These are phyloP conservation scores for Coniochaeta sp. DNA, from an alignment of 2,329 filamentous ascomycete genomes.

Conservation along the genomic window DNA sequence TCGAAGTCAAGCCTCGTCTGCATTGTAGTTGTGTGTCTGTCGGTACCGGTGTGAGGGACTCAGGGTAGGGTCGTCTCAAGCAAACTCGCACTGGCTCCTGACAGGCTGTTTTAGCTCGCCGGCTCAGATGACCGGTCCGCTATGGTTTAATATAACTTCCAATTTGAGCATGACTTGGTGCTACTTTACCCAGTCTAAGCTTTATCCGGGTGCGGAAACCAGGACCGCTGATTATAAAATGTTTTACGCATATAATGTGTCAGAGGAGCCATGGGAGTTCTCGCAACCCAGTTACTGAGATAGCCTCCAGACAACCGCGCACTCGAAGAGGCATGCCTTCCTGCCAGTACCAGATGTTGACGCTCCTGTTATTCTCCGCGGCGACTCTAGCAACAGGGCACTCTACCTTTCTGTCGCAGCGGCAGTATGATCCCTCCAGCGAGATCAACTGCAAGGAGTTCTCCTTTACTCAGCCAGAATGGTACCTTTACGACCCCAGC, in stretches of 20 bases:
- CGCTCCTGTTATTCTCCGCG: background rate
- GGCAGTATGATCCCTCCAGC: constrained; percentile 2
- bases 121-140: too few relatives aligned
- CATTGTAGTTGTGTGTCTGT: too few relatives aligned
- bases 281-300: background rate
- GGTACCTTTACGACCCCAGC: constrained; percentile 10
- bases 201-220: background rate
- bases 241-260: background rate
- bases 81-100: too few relatives aligned
- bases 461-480: constrained; percentile 11
- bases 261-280: background rate
- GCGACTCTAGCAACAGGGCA: background rate
- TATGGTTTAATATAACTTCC: background rate
- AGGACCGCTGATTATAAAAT: background rate
- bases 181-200: background rate
- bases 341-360: background rate
- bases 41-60: too few relatives aligned
- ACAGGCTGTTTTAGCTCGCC: too few relatives aligned
- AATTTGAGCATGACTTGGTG: background rate
- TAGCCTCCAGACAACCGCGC: too few relatives aligned
- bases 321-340: too few relatives aligned
- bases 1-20: too few relatives aligned
- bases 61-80: too few relatives aligned
- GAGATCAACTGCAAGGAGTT: constrained; percentile 7
- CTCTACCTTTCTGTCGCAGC: background rate